Conservation (phyloP, 169 alveolate genomes). For the Pseudocohnilembus persalinus region DNA sequence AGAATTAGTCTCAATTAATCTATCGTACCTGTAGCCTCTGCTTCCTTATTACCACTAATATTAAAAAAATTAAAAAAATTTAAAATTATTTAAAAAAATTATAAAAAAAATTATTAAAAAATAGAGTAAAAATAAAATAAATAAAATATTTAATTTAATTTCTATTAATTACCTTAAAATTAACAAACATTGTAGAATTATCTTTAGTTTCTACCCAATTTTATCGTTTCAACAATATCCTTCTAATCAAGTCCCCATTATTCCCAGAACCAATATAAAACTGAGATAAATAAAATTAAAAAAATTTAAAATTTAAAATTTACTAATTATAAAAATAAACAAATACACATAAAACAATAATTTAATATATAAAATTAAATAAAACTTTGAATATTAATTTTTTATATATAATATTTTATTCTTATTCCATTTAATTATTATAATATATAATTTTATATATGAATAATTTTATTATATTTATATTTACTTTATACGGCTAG, state of each 20-base stretch:
- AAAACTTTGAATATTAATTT: too few species aligned
- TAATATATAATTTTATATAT: too few species aligned
- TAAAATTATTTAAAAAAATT: too few species aligned
- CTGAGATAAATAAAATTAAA: neutral
- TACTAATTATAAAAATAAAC: too few species aligned
- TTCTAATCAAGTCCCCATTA: slow-evolving; percentile 55
- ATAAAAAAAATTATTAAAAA: too few species aligned
- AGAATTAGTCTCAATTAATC: slow-evolving; percentile 26
- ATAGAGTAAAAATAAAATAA: slow-evolving; percentile 30
- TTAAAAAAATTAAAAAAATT: neutral
- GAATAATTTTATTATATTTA: too few species aligned
- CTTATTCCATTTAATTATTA: too few species aligned
- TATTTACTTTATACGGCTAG: too few species aligned
- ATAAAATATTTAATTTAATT: slow-evolving; percentile 34
- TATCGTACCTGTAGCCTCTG: slow-evolving; percentile 35
- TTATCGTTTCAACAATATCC: slow-evolving; percentile 49
- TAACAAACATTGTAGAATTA: slow-evolving; percentile 49
- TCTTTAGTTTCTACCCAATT: slow-evolving; percentile 65
- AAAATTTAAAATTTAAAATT: too few species aligned
- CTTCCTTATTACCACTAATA: slow-evolving; percentile 26
- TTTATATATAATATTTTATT: too few species aligned
- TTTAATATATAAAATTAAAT: too few species aligned
- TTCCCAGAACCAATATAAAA: slow-evolving; percentile 61
- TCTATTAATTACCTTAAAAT: slow-evolving; percentile 60
- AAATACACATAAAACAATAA: too few species aligned